Conservation (phyloP, 1,284 basidiomycete species). For the Ceratobasidium sp. region DNA sequence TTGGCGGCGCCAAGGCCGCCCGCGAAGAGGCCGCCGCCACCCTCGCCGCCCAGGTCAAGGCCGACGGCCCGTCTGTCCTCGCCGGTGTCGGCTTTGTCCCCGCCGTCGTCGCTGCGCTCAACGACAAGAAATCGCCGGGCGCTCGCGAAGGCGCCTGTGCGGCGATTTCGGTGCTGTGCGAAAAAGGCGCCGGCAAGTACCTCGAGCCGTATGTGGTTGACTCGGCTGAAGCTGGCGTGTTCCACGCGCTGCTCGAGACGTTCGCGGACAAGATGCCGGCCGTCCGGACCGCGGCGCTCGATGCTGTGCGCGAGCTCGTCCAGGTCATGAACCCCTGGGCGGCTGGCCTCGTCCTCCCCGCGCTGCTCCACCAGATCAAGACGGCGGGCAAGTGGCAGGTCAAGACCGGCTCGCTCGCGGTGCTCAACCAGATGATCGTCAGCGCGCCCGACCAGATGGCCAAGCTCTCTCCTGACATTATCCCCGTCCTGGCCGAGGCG, state of each 20-base stretch:
- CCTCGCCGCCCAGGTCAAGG: conserved; percentile 81
- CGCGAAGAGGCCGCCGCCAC: conserved; percentile 78
- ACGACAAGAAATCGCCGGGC: conserved; percentile 90
- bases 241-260: conserved; percentile 87
- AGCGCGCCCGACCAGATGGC: conserved; percentile 89
- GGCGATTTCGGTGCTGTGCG: conserved; percentile 76
- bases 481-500: conserved; percentile 94
- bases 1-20: conserved; percentile 78
- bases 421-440: conserved; percentile 91
- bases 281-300: conserved; percentile 85
- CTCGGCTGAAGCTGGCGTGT: conserved; percentile 74
- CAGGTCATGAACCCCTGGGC: conserved; percentile 93
- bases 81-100: conserved; percentile 81
- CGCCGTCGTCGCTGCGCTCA: conserved; percentile 86
- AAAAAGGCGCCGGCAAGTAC: conserved; percentile 83
- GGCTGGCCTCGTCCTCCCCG: conserved; percentile 85
- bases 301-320: conserved; percentile 85
- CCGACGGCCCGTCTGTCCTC: conserved; percentile 88
- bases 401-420: conserved; percentile 89
- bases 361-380: conserved; percentile 94
- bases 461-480: conserved; percentile 94
- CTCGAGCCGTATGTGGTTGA: conserved; percentile 92
- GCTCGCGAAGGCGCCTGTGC: conserved; percentile 87
- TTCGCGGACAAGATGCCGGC: conserved; percentile 94
- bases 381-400: conserved; percentile 99